Conservation (phyloP, 306 rosid genomes). For the Glycine tomentella region DNA sequence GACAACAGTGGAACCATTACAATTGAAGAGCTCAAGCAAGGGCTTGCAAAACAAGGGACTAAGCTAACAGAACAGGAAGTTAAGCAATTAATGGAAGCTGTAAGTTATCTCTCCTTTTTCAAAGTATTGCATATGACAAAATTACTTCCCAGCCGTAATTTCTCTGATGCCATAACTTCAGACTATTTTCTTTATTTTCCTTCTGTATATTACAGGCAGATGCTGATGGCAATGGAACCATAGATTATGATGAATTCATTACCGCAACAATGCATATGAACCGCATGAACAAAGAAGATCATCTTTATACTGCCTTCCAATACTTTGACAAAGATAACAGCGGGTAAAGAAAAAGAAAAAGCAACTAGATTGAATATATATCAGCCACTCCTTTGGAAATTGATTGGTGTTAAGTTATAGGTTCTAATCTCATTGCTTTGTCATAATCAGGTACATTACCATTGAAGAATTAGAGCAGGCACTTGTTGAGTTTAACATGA, state of each 20-base stretch:
- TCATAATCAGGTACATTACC: slow-evolving; percentile 70
- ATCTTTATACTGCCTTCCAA: slow-evolving; percentile 95
- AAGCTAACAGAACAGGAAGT: slow-evolving; percentile 84
- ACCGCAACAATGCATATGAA: slow-evolving; percentile 98
- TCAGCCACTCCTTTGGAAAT: background rate
- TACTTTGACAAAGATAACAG: slow-evolving; percentile 92
- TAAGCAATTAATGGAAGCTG: slow-evolving; percentile 94
- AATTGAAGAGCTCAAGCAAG: slow-evolving; percentile 95
- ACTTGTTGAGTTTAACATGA: slow-evolving; percentile 82
- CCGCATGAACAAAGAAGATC: slow-evolving; percentile 94
- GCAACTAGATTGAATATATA: slow-evolving; percentile 4
- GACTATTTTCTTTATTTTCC: background rate
- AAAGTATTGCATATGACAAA: background rate
- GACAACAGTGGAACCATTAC: slow-evolving; percentile 98
- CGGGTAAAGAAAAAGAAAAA: slow-evolving; percentile 64
- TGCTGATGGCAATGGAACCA: slow-evolving; percentile 96
- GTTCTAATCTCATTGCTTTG: background rate
- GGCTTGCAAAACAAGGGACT: slow-evolving; percentile 96
- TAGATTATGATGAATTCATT: slow-evolving; percentile 97
- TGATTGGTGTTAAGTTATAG: slow-evolving; percentile 16
- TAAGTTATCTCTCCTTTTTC: slow-evolving; percentile 47
- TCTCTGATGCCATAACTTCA: background rate
- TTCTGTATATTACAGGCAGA: slow-evolving; percentile 71
- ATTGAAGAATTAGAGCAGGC: slow-evolving; percentile 94
- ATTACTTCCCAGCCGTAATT: slow-evolving; percentile 2